phyloP scores from a whole-genome alignment of 225 moss, liverwort and hornwort genomes.

The Anthoceros angustus region DNA sequence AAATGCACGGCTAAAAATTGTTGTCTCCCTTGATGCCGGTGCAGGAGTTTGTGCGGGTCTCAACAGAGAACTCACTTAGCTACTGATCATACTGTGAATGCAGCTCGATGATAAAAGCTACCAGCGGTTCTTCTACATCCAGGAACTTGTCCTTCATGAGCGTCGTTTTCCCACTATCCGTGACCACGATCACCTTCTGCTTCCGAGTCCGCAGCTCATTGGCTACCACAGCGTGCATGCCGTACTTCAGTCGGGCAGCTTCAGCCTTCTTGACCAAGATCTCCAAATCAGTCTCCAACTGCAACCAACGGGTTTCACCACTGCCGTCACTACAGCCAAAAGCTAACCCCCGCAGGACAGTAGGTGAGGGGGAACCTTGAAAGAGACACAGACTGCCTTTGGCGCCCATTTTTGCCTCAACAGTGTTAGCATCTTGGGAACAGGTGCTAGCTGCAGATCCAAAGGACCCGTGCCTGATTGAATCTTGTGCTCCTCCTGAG shows the following conservation, averaged over 20 bases:
- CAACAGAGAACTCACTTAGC: no score
- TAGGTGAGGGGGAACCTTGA: conserved; percentile 32
- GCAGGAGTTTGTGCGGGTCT: no score
- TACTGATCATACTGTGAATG: conserved; percentile 11
- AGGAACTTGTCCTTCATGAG: conserved; percentile 34
- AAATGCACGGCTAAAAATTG: no score
- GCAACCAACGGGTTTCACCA: conserved; percentile 9
- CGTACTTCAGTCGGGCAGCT: conserved; percentile 51
- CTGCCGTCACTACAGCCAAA: not conserved
- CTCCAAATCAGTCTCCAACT: conserved; percentile 75
- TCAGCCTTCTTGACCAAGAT: conserved; percentile 80
- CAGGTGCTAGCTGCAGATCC: conserved; percentile 92
- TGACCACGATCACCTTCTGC: conserved; percentile 77
- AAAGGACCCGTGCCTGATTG: conserved; percentile 76
- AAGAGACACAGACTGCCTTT: conserved; percentile 65
- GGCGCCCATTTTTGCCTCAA: conserved; percentile 74
- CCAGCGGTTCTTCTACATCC: conserved; percentile 70
- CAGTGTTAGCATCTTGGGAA: conserved; percentile 86
- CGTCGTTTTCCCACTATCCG: conserved; percentile 41
- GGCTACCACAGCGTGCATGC: conserved; percentile 80
- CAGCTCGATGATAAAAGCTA: conserved; percentile 33
- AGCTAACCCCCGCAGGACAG: not conserved
- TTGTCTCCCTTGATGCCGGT: no score
- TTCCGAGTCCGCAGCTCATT: conserved; percentile 87
- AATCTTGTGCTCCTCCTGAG: conserved; percentile 90